These are phyloP conservation scores for Pseudocercospora macadamiae DNA, from an alignment of 2,329 filamentous ascomycete genomes.

Conservation along the genomic window DNA sequence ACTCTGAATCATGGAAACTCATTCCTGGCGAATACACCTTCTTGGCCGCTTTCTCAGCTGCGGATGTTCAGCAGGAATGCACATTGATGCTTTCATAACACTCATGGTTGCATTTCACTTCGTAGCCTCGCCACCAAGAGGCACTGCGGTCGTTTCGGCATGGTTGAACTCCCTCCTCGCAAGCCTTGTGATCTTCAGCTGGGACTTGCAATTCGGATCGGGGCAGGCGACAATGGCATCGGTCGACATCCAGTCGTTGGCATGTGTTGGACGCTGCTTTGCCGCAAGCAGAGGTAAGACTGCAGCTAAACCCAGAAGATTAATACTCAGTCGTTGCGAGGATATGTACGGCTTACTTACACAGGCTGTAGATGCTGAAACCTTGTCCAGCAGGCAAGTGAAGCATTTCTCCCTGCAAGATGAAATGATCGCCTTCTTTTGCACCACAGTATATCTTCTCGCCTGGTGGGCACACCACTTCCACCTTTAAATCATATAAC, in stretches of 20 bases:
- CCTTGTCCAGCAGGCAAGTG: conserved; percentile 27
- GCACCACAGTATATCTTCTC: conserved; percentile 28
- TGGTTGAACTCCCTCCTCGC: conserved; percentile 22
- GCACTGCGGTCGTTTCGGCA: conserved; percentile 28
- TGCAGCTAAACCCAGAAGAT: conserved; percentile 19
- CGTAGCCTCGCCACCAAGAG: conserved; percentile 11
- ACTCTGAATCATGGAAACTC: conserved; percentile 1
- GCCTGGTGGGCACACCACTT: conserved; percentile 25
- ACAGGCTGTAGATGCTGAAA: conserved; percentile 30
- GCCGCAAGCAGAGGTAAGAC: conserved; percentile 28
- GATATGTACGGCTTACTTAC: conserved; percentile 10
- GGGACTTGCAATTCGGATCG: conserved; percentile 25
- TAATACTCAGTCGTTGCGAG: not conserved
- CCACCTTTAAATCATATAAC: conserved; percentile 26
- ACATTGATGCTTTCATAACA: too few relatives aligned
- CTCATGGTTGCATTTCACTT: too few relatives aligned
- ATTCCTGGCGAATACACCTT: conserved; percentile 11
- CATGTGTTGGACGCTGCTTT: conserved; percentile 24
- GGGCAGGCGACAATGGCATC: conserved; percentile 29
- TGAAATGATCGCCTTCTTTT: conserved; percentile 27
- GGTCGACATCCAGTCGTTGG: conserved; percentile 30
- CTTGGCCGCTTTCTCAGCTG: conserved; percentile 11
- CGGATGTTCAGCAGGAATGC: too few relatives aligned
- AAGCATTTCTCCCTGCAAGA: conserved; percentile 29
- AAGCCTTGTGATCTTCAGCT: conserved; percentile 22